Conservation (phyloP, 441 rosid species). For the Viola pubescens region DNA sequence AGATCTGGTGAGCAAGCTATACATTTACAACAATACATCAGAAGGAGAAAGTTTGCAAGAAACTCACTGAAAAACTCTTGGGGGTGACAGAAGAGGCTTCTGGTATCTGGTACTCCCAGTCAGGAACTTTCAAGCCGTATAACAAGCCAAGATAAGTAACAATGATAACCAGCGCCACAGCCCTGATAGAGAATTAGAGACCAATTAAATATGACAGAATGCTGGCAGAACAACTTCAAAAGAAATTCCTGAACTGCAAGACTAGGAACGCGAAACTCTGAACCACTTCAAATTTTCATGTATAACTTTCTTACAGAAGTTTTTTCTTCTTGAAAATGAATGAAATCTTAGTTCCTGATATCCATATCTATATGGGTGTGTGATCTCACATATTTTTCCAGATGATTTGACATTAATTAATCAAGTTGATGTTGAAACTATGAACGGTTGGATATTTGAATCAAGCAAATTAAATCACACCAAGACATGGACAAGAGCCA, state of each 20-base stretch:
- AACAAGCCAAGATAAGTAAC: slow-evolving; percentile 36
- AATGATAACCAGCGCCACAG: slow-evolving; percentile 36
- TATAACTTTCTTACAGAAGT: not conserved
- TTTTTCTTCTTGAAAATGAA: not conserved
- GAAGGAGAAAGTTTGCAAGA: not conserved
- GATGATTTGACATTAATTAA: not conserved
- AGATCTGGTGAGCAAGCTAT: not conserved
- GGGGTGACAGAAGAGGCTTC: slow-evolving; percentile 36
- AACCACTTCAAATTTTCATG: too few species aligned
- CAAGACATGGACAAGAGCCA: too few species aligned
- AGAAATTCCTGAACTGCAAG: not conserved
- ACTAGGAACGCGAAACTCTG: too few species aligned
- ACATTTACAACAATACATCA: not conserved
- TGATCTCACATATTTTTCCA: not conserved
- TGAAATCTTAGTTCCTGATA: not conserved
- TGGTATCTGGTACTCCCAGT: slow-evolving; percentile 68
- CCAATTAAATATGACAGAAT: slow-evolving; percentile 7
- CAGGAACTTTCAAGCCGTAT: slow-evolving; percentile 65
- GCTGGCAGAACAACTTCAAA: not conserved
- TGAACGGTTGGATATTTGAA: too few species aligned
- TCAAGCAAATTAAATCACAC: too few species aligned
- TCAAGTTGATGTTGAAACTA: not conserved
- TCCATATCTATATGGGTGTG: not conserved
- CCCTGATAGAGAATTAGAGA: slow-evolving; percentile 34
- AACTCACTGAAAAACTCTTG: slow-evolving; percentile 39